Percentiles rank a stretch among this genome's conserved stretches.
Evolutionary conservation across 305 asterid genomes (phyloP).

Genomic region (Stenogyne calaminthoides): DNA sequence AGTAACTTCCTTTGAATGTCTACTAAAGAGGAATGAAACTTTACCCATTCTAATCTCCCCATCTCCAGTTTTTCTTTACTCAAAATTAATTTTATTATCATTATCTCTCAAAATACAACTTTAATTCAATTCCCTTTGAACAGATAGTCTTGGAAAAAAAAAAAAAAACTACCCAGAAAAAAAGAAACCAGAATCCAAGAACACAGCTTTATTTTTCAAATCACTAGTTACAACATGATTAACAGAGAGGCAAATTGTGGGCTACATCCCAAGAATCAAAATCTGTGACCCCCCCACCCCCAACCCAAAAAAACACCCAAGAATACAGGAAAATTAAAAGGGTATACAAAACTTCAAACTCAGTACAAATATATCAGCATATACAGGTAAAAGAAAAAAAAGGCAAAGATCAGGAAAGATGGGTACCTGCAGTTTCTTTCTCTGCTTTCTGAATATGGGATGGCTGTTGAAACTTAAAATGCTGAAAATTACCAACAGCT

Average conservation of each 20-base stretch:
- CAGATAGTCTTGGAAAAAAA: not conserved
- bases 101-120: not conserved
- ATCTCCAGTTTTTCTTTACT: not conserved
- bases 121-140: not conserved
- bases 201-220: conserved; percentile 9
- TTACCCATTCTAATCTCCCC: not conserved
- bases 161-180: not conserved
- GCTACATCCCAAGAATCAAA: conserved; percentile 21
- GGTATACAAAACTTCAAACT: conserved; percentile 6
- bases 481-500: not conserved
- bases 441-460: not conserved
- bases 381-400: not conserved
- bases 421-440: conserved; percentile 9
- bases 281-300: not conserved
- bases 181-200: conserved; percentile 4
- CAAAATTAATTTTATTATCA: too few relatives aligned
- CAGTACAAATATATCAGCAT: not conserved
- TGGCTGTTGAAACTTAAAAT: not conserved
- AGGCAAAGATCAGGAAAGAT: not conserved
- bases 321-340: conserved; percentile 10
- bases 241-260: not conserved
- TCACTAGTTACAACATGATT: conserved; percentile 11
- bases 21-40: not conserved
- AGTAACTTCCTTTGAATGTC: not conserved
- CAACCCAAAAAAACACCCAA: not conserved